Evolutionary conservation across 257 asterid genomes (phyloP).

Genomic region (Solanum neorickii): DNA sequence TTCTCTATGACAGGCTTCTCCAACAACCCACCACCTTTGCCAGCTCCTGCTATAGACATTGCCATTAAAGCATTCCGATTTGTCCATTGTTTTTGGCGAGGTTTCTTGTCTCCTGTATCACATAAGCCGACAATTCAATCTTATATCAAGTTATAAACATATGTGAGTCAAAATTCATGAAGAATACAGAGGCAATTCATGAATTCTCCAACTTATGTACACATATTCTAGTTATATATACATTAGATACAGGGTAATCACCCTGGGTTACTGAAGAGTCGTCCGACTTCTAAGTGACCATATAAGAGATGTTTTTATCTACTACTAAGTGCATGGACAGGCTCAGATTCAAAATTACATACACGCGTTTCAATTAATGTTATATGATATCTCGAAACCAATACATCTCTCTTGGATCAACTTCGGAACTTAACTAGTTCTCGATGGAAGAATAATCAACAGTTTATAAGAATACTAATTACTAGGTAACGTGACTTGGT

Average conservation of each 20-base stretch:
- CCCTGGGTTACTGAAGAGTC: neutral
- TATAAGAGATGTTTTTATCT: neutral
- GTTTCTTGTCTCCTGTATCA: constrained; percentile 50
- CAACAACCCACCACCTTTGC: constrained; percentile 82
- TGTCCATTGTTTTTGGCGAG: constrained; percentile 49
- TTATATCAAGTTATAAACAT: neutral
- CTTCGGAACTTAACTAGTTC: neutral
- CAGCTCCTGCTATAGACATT: constrained; percentile 44
- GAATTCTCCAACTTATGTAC: neutral
- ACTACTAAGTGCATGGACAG: neutral
- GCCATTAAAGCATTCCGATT: constrained; percentile 37
- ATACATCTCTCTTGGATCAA: neutral
- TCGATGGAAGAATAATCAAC: neutral
- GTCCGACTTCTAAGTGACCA: neutral
- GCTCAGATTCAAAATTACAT: neutral
- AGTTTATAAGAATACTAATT: neutral
- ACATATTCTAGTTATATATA: neutral
- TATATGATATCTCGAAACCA: neutral
- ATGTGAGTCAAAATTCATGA: neutral
- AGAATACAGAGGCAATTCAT: neutral
- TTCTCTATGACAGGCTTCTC: constrained; percentile 84
- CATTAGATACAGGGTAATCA: neutral
- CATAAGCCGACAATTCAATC: constrained; percentile 5
- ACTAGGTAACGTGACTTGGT: neutral
- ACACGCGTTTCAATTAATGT: neutral